phyloP scores from a whole-genome alignment of 2,329 filamentous ascomycete genomes.

The Penicillium janthinellum region DNA sequence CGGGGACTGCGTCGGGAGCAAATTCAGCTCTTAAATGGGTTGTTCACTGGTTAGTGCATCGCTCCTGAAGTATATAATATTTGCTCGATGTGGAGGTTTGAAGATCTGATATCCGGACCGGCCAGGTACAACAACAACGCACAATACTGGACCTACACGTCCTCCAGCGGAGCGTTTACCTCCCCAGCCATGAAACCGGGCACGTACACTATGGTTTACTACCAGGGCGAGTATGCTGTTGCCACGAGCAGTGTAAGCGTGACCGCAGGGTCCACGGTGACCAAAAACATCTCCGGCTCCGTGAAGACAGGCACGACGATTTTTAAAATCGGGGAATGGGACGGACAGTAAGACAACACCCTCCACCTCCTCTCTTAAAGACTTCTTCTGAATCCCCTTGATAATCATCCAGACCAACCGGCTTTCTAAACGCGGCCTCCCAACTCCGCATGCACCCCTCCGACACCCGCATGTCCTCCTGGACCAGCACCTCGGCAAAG shows the following conservation, averaged over 20 bases:
- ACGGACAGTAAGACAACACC: slow-evolving; percentile 53
- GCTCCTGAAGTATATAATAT: no score
- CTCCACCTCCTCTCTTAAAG: not conserved
- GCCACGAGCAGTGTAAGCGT: slow-evolving; percentile 55
- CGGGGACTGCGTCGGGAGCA: slow-evolving; percentile 63
- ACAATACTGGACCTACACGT: slow-evolving; percentile 67
- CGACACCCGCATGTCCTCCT: slow-evolving; percentile 64
- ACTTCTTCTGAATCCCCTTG: no score
- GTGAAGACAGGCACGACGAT: slow-evolving; percentile 55
- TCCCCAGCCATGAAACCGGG: slow-evolving; percentile 69
- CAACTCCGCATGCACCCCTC: slow-evolving; percentile 70
- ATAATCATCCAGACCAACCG: slow-evolving; percentile 47
- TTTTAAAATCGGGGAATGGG: slow-evolving; percentile 67
- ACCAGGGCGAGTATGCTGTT: slow-evolving; percentile 61
- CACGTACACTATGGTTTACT: slow-evolving; percentile 69
- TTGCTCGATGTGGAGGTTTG: no score
- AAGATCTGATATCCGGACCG: not conserved
- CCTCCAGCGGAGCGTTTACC: slow-evolving; percentile 59
- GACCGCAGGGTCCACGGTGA: slow-evolving; percentile 52
- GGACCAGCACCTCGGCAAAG: slow-evolving; percentile 53
- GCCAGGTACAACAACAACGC: slow-evolving; percentile 55
- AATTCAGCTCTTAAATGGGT: slow-evolving; percentile 56
- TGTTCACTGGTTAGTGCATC: slow-evolving; percentile 58
- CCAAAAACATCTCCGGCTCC: slow-evolving; percentile 54
- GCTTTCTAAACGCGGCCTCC: slow-evolving; percentile 68